Percentiles rank a stretch among this genome's conserved stretches.
These are phyloP conservation scores for Schizophyllum commune DNA, from an alignment of 1,284 basidiomycete genomes.

Conservation along the genomic window DNA sequence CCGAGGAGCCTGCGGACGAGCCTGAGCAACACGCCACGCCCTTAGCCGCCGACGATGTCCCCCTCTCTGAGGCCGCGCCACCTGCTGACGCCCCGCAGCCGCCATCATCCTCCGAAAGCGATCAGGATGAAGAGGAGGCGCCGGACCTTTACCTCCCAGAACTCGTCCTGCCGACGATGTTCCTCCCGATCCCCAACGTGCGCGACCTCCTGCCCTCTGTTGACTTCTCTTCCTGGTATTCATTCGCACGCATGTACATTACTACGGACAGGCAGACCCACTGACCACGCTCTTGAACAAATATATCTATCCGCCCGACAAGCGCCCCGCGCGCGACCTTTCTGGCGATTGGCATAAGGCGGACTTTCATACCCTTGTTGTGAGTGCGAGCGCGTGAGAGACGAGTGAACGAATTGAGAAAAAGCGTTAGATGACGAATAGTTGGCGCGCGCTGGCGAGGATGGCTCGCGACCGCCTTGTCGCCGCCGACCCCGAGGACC, in stretches of 20 bases:
- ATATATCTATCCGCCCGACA: conserved; percentile 69
- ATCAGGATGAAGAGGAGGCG: conserved; percentile 39
- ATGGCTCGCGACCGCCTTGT: conserved; percentile 75
- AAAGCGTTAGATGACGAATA: conserved; percentile 71
- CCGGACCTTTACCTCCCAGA: conserved; percentile 54
- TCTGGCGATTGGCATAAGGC: conserved; percentile 62
- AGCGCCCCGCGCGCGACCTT: conserved; percentile 62
- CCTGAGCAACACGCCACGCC: neutral
- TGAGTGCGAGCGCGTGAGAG: conserved; percentile 28
- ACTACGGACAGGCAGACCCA: conserved; percentile 63
- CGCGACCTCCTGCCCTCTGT: conserved; percentile 43
- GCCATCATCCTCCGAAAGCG: conserved; percentile 31
- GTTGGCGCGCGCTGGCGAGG: conserved; percentile 70
- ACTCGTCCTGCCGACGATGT: conserved; percentile 64
- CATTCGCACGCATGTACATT: conserved; percentile 33
- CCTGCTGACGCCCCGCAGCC: conserved; percentile 31
- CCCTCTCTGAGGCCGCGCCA: conserved; percentile 21
- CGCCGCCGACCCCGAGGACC: conserved; percentile 55
- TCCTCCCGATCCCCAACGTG: conserved; percentile 78
- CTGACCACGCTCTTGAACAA: conserved; percentile 70
- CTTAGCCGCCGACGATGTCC: conserved; percentile 26
- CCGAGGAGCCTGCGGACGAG: conserved; percentile 15
- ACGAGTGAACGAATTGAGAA: conserved; percentile 10
- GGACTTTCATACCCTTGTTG: conserved; percentile 71
- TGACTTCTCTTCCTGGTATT: conserved; percentile 35